phyloP scores from a whole-genome alignment of 2,329 filamentous ascomycete species.

The Exophiala sp. region DNA sequence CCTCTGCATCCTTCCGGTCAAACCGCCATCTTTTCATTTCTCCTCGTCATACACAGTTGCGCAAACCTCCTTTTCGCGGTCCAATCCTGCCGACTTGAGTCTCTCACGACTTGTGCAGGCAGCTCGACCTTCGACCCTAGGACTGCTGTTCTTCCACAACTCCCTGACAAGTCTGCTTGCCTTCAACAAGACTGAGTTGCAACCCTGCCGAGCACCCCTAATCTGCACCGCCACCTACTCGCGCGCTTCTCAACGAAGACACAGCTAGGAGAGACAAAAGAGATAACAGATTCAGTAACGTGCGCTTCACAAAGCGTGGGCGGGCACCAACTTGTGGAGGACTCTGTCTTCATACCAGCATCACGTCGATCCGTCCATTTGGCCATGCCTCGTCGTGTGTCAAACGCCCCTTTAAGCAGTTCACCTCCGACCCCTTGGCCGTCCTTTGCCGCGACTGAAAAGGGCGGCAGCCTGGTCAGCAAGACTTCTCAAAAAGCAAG shows the following conservation, averaged over 20 bases:
- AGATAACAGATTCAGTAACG: background rate
- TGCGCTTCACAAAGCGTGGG: constrained; percentile 4
- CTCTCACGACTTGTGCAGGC: background rate
- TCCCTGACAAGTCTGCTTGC: background rate
- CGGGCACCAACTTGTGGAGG: background rate
- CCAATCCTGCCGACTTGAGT: constrained; percentile 3
- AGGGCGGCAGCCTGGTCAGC: constrained; percentile 46
- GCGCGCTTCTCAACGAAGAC: background rate
- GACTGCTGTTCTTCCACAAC: background rate
- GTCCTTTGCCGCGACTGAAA: constrained; percentile 46
- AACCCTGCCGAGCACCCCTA: background rate
- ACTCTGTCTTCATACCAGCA: constrained; percentile 1
- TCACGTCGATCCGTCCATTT: constrained; percentile 4
- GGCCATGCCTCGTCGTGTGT: constrained; percentile 58
- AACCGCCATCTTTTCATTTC: constrained; percentile 5
- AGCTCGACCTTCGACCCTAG: background rate
- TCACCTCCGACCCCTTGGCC: constrained; percentile 45
- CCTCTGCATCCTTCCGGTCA: constrained; percentile 14
- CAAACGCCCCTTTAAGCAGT: constrained; percentile 53
- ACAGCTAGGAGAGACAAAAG: background rate
- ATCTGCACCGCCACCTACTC: constrained; percentile 18
- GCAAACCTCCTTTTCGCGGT: background rate
- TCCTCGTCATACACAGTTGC: constrained; percentile 16
- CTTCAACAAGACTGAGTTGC: background rate
- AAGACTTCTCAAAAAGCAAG: constrained; percentile 58